phyloP scores from a whole-genome alignment of 2,329 filamentous ascomycete species.

The Ophiostoma piceae region DNA sequence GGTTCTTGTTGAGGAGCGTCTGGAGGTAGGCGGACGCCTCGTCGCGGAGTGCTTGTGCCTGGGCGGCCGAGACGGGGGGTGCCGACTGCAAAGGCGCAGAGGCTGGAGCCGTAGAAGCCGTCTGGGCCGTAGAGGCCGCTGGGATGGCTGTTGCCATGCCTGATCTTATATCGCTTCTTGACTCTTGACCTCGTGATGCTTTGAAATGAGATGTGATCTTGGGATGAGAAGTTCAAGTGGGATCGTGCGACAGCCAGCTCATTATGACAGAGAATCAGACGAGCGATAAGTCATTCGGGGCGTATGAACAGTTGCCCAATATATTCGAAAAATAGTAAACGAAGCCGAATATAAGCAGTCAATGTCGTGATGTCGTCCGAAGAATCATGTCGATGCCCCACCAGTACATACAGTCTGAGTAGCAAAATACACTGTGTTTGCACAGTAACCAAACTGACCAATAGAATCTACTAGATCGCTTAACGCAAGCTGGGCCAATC shows the following conservation, averaged over 20 bases:
- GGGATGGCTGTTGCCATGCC: background rate
- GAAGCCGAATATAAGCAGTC: background rate
- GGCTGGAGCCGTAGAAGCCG: background rate
- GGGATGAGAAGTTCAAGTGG: background rate
- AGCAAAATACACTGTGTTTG: background rate
- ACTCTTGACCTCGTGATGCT: background rate
- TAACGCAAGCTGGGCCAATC: conserved; percentile 7
- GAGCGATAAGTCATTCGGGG: background rate
- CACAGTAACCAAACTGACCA: background rate
- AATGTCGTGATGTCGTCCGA: background rate
- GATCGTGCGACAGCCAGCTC: background rate
- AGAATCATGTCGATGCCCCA: background rate
- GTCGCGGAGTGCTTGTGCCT: conserved; percentile 13
- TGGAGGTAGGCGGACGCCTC: conserved; percentile 43
- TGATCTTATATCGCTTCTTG: too few species aligned
- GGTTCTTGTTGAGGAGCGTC: conserved; percentile 68
- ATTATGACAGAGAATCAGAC: background rate
- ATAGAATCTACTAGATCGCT: background rate
- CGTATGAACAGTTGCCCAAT: too few species aligned
- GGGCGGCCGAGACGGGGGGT: background rate
- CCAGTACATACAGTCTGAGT: background rate
- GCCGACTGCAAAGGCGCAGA: too few species aligned
- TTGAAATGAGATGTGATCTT: background rate
- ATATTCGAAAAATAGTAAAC: too few species aligned
- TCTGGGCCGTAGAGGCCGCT: background rate